phyloP scores from a whole-genome alignment of 768 basidiomycete genomes.

The Termitomyces sp. region DNA sequence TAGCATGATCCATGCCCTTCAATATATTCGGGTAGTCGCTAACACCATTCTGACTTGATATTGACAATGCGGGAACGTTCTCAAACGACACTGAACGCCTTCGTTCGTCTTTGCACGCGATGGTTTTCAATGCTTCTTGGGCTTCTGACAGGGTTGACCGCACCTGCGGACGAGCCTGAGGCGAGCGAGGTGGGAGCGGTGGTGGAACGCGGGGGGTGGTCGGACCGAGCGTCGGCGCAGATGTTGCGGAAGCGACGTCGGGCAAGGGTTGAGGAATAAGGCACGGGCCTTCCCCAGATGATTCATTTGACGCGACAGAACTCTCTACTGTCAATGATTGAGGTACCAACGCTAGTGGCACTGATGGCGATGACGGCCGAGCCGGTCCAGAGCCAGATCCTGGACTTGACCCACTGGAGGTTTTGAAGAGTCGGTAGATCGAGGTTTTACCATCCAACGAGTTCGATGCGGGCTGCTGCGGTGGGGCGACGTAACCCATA shows the following conservation, averaged over 20 bases:
- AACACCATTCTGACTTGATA: neutral
- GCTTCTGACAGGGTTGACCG: constrained; percentile 26
- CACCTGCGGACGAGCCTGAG: constrained; percentile 18
- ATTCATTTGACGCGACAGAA: constrained; percentile 1
- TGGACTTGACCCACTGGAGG: constrained; percentile 25
- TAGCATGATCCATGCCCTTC: neutral
- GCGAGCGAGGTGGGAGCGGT: constrained; percentile 44
- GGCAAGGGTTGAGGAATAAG: neutral
- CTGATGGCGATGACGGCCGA: constrained; percentile 1
- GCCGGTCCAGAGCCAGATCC: constrained; percentile 10
- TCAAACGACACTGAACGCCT: constrained; percentile 13
- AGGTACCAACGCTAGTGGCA: constrained; percentile 3
- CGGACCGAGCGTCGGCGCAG: neutral
- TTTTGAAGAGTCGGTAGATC: constrained; percentile 78
- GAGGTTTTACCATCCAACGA: constrained; percentile 35
- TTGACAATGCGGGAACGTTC: neutral
- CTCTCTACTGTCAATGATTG: constrained; percentile 7
- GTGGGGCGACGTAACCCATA: constrained; percentile 65
- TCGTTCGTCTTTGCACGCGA: constrained; percentile 41
- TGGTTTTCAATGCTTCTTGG: constrained; percentile 51
- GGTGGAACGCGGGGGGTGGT: constrained; percentile 37
- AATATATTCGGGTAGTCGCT: neutral
- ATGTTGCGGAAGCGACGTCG: neutral
- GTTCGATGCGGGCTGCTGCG: constrained; percentile 23
- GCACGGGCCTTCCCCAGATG: neutral